phyloP scores from a whole-genome alignment of 768 basidiomycete genomes.

The Lactarius sp. region DNA sequence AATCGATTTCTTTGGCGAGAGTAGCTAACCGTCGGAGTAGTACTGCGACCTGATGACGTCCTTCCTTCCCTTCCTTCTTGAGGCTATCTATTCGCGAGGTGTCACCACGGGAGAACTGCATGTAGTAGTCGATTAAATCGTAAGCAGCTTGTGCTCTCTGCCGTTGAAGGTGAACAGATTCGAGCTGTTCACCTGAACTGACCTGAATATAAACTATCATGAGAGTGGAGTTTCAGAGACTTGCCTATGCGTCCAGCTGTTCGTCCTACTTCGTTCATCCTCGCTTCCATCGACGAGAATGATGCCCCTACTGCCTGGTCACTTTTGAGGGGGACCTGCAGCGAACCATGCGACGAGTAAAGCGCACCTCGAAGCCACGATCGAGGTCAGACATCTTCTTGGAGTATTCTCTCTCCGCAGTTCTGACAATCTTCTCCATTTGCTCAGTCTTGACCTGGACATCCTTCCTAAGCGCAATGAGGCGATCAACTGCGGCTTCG shows the following conservation, averaged over 20 bases:
- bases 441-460: slow-evolving; percentile 87
- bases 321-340: slow-evolving; percentile 7
- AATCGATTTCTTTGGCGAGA: slow-evolving; percentile 90
- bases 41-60: slow-evolving; percentile 83
- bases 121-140: slow-evolving; percentile 90
- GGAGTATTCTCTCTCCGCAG: slow-evolving; percentile 89
- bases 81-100: slow-evolving; percentile 67
- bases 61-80: slow-evolving; percentile 85
- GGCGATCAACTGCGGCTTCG: slow-evolving; percentile 82
- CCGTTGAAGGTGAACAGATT: slow-evolving; percentile 87
- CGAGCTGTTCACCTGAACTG: slow-evolving; percentile 82
- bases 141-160: slow-evolving; percentile 92
- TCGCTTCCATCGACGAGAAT: slow-evolving; percentile 83
- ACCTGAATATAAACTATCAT: slow-evolving; percentile 11
- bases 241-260: slow-evolving; percentile 91
- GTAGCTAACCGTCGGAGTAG: slow-evolving; percentile 79
- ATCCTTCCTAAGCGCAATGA: slow-evolving; percentile 83
- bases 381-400: slow-evolving; percentile 92
- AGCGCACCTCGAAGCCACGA: slow-evolving; percentile 83
- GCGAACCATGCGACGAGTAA: neutral
- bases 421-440: slow-evolving; percentile 86
- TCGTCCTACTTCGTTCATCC: slow-evolving; percentile 89
- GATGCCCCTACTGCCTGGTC: slow-evolving; percentile 78
- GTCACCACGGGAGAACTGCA: slow-evolving; percentile 82
- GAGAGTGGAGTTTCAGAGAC: slow-evolving; percentile 25